Evolutionary conservation across 768 basidiomycete genomes (phyloP).

Genomic region (Mycena rebaudengoi): DNA sequence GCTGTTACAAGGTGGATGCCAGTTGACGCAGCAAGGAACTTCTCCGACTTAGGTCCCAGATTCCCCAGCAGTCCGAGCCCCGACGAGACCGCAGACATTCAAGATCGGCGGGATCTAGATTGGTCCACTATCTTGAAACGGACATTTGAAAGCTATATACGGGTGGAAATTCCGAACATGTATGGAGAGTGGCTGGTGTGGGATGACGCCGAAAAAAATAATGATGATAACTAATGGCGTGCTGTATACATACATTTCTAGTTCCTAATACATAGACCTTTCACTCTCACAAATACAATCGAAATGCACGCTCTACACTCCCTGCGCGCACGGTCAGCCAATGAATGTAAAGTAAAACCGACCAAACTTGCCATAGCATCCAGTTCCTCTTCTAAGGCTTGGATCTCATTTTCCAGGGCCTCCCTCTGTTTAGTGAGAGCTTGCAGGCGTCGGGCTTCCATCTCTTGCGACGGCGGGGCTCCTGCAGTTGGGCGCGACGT

Average conservation of each 20-base stretch:
- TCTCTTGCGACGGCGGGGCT: conserved; percentile 65
- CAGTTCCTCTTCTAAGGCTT: conserved; percentile 68
- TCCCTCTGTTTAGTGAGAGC: conserved; percentile 72
- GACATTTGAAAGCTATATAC: conserved; percentile 92
- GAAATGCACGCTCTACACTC: too few species aligned
- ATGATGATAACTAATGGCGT: too few species aligned
- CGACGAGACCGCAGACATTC: conserved; percentile 58
- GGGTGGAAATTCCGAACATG: conserved; percentile 93
- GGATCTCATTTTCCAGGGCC: conserved; percentile 70
- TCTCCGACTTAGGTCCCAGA: conserved; percentile 85
- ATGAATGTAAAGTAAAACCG: too few species aligned
- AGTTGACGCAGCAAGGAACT: conserved; percentile 92
- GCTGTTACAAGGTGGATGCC: conserved; percentile 85
- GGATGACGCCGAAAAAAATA: too few species aligned
- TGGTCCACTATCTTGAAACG: conserved; percentile 96
- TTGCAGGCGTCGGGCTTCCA: conserved; percentile 72
- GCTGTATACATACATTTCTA: too few species aligned
- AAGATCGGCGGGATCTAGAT: conserved; percentile 73
- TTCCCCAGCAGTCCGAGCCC: conserved; percentile 30
- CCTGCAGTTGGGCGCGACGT: conserved; percentile 54
- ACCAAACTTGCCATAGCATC: conserved; percentile 63
- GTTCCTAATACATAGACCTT: too few species aligned
- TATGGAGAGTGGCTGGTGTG: conserved; percentile 84
- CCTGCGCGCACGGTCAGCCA: too few species aligned
- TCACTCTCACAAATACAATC: too few species aligned